phyloP scores from a whole-genome alignment of 1,284 basidiomycete genomes.

The Amylostereum areolatum region DNA sequence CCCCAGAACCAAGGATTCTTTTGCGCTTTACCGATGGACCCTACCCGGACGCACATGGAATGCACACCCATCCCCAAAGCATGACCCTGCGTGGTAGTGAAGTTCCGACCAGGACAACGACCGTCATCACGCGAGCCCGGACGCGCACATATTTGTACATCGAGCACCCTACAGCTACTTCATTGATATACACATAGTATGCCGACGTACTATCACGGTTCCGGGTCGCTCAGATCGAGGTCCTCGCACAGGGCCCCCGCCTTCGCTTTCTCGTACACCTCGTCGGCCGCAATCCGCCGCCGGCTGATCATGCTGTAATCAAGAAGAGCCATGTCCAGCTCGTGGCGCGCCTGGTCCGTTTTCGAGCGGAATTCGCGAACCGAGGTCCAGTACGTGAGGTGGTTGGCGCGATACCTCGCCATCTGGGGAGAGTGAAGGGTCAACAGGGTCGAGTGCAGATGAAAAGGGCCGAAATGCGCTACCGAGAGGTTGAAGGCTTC shows the following conservation, averaged over 20 bases:
- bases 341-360: constrained; percentile 36
- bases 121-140: background rate
- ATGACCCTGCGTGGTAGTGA: constrained; percentile 4
- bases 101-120: background rate
- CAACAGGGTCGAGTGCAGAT: background rate
- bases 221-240: background rate
- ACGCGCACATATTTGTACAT: no score
- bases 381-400: background rate
- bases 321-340: constrained; percentile 50
- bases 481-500: background rate
- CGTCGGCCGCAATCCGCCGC: constrained; percentile 47
- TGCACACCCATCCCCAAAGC: constrained; percentile 60
- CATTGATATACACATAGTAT: no score
- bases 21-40: constrained; percentile 71
- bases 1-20: constrained; percentile 61
- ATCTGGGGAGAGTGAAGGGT: background rate
- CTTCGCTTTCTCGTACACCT: constrained; percentile 56
- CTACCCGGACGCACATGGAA: constrained; percentile 66
- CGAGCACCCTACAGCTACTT: no score
- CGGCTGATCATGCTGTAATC: constrained; percentile 54
- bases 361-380: background rate
- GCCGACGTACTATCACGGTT: no score
- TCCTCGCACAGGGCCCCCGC: constrained; percentile 42
- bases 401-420: background rate
- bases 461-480: background rate